phyloP scores from a whole-genome alignment of 2,329 filamentous ascomycete species.

The Tolypocladium guangdongense region DNA sequence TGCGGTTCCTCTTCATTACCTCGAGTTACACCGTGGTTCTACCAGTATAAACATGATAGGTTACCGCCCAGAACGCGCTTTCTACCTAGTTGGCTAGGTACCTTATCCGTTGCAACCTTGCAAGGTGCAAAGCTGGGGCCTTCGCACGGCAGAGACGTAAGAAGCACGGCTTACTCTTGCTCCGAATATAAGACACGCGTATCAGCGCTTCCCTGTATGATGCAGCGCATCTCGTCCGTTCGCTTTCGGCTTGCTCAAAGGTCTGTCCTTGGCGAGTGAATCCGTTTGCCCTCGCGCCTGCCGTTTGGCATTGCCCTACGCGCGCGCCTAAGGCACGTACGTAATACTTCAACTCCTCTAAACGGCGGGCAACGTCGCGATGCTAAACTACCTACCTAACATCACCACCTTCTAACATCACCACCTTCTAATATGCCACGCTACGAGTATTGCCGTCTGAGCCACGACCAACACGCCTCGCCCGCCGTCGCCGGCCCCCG shows the following conservation, averaged over 20 bases:
- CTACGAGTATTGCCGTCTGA: background rate
- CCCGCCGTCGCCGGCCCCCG: background rate
- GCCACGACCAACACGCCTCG: background rate
- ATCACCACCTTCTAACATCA: background rate
- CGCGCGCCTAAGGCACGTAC: background rate
- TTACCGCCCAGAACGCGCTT: too few species aligned
- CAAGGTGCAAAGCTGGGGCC: too few species aligned
- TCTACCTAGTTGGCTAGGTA: too few species aligned
- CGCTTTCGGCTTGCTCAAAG: background rate
- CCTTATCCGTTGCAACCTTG: too few species aligned
- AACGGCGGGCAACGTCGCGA: background rate
- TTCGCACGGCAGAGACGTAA: too few species aligned
- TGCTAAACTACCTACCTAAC: too few species aligned
- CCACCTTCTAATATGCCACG: background rate
- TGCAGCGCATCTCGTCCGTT: background rate
- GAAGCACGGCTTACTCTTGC: too few species aligned
- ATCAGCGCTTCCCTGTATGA: background rate
- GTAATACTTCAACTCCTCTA: background rate
- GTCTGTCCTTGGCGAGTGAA: background rate
- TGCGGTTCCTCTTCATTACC: too few species aligned
- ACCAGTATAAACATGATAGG: too few species aligned
- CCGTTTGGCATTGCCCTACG: background rate
- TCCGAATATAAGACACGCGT: background rate
- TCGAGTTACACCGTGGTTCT: too few species aligned
- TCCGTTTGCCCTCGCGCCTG: background rate